phyloP scores from a whole-genome alignment of 2,329 filamentous ascomycete genomes.

The Acarospora socialis region DNA sequence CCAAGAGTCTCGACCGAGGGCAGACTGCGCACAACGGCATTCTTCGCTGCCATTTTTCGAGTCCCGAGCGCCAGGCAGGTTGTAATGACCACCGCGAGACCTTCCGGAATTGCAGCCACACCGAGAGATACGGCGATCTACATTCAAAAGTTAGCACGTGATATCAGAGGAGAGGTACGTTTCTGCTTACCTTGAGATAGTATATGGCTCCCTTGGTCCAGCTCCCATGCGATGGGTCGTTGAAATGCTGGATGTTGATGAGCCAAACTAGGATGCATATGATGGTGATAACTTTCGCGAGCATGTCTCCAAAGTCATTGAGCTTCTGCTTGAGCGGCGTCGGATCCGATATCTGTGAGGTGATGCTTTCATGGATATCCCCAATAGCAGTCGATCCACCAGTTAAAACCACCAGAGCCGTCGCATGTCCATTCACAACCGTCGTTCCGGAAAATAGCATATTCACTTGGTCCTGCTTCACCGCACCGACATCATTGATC shows the following conservation, averaged over 20 bases:
- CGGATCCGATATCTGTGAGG: constrained; percentile 91
- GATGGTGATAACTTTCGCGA: constrained; percentile 95
- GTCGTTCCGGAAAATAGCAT: constrained; percentile 98
- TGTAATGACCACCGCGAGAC: constrained; percentile 96
- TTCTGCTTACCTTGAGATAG: constrained; percentile 58
- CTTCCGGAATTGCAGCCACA: constrained; percentile 94
- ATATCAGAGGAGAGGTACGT: background rate
- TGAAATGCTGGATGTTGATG: constrained; percentile 97
- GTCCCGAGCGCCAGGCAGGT: constrained; percentile 93
- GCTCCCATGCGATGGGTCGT: constrained; percentile 78
- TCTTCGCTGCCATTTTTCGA: constrained; percentile 96
- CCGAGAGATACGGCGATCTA: constrained; percentile 90
- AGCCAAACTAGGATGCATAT: constrained; percentile 96
- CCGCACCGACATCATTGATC: constrained; percentile 66
- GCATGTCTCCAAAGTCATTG: constrained; percentile 89
- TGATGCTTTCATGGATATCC: constrained; percentile 97
- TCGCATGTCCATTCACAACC: constrained; percentile 85
- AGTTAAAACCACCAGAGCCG: constrained; percentile 78
- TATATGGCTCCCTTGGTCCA: constrained; percentile 98
- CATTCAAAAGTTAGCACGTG: constrained; percentile 1
- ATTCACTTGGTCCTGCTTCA: constrained; percentile 95
- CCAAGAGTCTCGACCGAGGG: constrained; percentile 95
- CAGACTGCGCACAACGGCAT: constrained; percentile 88
- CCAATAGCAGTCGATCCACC: constrained; percentile 87
- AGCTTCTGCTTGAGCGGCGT: constrained; percentile 97